A percentile compares a stretch with the other conserved stretches of the same genome.
These are phyloP conservation scores for Xylariaceae sp. DNA, from an alignment of 2,329 filamentous ascomycete genomes.

Conservation along the genomic window DNA sequence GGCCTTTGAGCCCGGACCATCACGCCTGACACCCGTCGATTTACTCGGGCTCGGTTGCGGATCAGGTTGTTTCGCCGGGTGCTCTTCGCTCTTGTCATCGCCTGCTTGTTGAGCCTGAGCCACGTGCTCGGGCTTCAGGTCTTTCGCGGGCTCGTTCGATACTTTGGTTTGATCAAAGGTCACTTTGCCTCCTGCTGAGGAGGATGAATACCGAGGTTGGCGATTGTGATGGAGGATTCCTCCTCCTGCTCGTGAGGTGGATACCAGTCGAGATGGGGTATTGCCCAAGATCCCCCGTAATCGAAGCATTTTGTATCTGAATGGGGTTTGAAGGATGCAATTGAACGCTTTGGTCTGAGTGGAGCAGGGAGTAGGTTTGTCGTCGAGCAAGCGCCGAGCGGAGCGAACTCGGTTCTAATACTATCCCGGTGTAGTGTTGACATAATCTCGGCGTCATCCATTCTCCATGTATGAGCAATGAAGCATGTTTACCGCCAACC, in stretches of 20 bases:
- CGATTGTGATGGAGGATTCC: not conserved
- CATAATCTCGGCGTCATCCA: not conserved
- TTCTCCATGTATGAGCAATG: not conserved
- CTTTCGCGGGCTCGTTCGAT: conserved; percentile 13
- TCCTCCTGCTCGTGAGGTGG: not conserved
- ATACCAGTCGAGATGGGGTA: not conserved
- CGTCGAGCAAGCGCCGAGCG: too few species aligned
- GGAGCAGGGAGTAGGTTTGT: too few species aligned
- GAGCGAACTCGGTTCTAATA: too few species aligned
- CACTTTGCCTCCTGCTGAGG: not conserved
- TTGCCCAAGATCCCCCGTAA: not conserved
- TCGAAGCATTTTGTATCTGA: too few species aligned
- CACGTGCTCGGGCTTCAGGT: conserved; percentile 19
- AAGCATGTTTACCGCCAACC: too few species aligned
- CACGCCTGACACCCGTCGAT: conserved; percentile 25
- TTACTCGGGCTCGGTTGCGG: conserved; percentile 27
- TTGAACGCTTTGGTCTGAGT: too few species aligned
- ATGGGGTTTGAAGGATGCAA: too few species aligned
- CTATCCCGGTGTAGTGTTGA: not conserved
- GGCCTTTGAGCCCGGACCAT: conserved; percentile 30
- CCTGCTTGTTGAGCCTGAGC: conserved; percentile 14
- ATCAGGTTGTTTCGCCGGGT: conserved; percentile 30
- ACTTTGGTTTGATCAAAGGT: conserved; percentile 15
- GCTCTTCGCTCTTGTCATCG: conserved; percentile 21
- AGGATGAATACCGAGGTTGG: not conserved